Base-by-base conservation (phyloP, 2,329 filamentous ascomycete species). In the Leptographium wingfieldii region DNA sequence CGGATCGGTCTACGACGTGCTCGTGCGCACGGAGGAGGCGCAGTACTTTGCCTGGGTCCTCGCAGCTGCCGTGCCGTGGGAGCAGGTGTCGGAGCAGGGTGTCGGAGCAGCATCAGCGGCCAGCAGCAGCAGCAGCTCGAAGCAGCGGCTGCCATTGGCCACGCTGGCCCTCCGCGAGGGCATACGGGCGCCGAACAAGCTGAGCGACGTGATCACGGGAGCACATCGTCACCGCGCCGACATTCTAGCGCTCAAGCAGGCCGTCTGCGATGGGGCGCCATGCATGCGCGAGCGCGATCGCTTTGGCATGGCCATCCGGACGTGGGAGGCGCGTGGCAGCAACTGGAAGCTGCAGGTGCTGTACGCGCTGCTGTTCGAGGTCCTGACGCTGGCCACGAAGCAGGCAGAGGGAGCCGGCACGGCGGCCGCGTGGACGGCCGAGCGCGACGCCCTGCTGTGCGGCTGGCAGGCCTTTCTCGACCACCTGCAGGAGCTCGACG, bases 1-100 rank as follows among this genome's bases (percentile, higher is more conserved):
- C 1, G 75, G 75, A 0, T 78, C 79, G 19, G 73, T 81, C 64
- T 76, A 80, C 60, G 66, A 76, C 33, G 67, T 77, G 2, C 77
- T 95, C 1, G 72, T 91, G 11, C 78, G 77, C 16, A 81, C 83
- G 58, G 73, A 81, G 0, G 83, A 88, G 57, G 86, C 86, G 22
- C 69, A 73, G n/a, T 92, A 88, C 69, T 75, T 86, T 53, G 81
- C 86, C 7, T 96, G 92, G 91, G 75, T 88, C 22, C 77, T 95
- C 25, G 83, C 85, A 2, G 85, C 90, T 5, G 71, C 95, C 29
- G 79, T 83, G 16, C 92, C 92, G 0, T 96, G 90, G 85, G 69
- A 83, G 74, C 68, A 75, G 74, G 65, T 79, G 9, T 60, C 73
- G 22, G 55, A 56, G 35, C 25, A n/a, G 19, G 31, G 55, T 16